Conservation (phyloP, 176 grass and related monocot genomes). For the Oryza meyeriana region DNA sequence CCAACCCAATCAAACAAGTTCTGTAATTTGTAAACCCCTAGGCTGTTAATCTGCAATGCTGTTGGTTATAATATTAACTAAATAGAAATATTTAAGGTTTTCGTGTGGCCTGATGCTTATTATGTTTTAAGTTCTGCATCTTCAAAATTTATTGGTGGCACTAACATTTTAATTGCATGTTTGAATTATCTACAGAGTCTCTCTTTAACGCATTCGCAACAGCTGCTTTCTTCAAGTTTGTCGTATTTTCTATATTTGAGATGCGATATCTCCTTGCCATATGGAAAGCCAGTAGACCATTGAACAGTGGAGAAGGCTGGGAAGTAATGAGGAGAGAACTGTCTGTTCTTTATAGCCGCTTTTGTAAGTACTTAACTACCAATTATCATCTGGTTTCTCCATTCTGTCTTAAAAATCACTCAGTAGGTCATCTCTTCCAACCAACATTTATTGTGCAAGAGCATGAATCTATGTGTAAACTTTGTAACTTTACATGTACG, state of each 20-base stretch:
- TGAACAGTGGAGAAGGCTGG: conserved; percentile 91
- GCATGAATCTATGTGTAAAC: conserved; percentile 5
- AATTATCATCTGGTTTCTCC: conserved; percentile 29
- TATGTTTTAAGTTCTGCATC: not conserved
- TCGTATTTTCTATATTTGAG: conserved; percentile 98
- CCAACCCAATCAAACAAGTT: not conserved
- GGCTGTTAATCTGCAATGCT: not conserved
- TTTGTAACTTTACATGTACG: conserved; percentile 2
- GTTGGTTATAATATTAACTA: not conserved
- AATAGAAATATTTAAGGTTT: not conserved
- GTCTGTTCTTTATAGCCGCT: conserved; percentile 97
- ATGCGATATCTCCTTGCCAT: conserved; percentile 98
- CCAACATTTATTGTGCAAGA: not conserved
- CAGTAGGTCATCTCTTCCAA: not conserved
- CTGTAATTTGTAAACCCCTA: not conserved
- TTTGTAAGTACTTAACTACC: conserved; percentile 84
- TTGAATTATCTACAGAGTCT: conserved; percentile 64
- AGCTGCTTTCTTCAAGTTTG: conserved; percentile 98
- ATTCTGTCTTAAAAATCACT: conserved; percentile 2
- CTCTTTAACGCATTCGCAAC: conserved; percentile 99
- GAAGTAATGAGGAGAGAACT: conserved; percentile 92
- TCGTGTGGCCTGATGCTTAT: not conserved
- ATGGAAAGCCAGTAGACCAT: conserved; percentile 95
- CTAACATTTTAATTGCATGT: conserved; percentile 4
- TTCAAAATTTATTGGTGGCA: not conserved